Base-by-base conservation (phyloP, 768 basidiomycete species). In the Termitomyces sp. region DNA sequence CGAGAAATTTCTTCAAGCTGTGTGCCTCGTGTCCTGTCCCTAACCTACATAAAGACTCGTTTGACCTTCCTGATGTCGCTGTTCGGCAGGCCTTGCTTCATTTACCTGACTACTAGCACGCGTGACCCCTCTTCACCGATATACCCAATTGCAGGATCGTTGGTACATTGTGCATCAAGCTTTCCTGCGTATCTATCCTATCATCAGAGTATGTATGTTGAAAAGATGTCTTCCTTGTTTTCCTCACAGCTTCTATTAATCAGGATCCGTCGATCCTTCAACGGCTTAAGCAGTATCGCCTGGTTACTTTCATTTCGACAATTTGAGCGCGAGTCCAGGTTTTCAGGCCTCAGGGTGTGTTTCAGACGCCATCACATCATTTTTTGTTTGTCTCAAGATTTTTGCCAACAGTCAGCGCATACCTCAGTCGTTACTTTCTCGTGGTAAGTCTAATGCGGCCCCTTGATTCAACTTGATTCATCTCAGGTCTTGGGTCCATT, bases 21-120 rank as follows among this genome's bases (percentile, higher is more conserved):
- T n/a, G n/a, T 64, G 73, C 76, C 78, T 79, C 77, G 73, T 77
- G 76, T 62, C n/a, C 18, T 68, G 30, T 14, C 18, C 26, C 10
- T 26, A 35, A 28, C 71, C 71, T 77, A 75, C 74, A 75, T 69
- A 66, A 54, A 45, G 43, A 18, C 70, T 61, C 58, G 52, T 63
- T 54, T 61, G 58, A 57, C 51, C 58, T 60, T 62, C 68, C 61
- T 70, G 69, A 70, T 73, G 63, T 65, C 64, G 65, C 64, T 67
- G 61, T 62, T 68, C 71, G 71, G 69, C 65, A 57, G 71, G 72
- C 71, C 73, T 69, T 63, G 22, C 60, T 54, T 55, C 59, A 56
- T 53, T 32, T 55, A n/a, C n/a, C 58, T 60, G 58, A 58, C 50
- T 26, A 53, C 43, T 40, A 40, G 58, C 58, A 60, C 63, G 58